phyloP scores from a whole-genome alignment of 2,329 filamentous ascomycete species.

The Davidsoniella eucalypti region DNA sequence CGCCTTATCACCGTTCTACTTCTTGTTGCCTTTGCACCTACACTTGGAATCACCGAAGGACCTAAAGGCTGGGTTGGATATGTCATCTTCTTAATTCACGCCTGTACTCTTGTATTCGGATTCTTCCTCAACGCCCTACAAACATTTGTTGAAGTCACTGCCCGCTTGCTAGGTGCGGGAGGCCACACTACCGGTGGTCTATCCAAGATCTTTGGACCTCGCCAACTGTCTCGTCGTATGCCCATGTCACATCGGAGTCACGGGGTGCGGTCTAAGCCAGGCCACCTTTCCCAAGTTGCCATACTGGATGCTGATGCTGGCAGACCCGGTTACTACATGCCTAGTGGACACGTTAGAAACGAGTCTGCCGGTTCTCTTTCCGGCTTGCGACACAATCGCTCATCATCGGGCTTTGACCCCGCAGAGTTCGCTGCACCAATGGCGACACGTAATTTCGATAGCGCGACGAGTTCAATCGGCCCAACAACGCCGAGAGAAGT shows the following conservation, averaged over 20 bases:
- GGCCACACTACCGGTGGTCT: constrained; percentile 69
- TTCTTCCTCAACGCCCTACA: constrained; percentile 88
- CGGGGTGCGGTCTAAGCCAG: constrained; percentile 49
- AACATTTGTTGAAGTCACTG: constrained; percentile 76
- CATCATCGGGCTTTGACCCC: constrained; percentile 38
- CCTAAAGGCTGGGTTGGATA: constrained; percentile 93
- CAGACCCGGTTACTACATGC: constrained; percentile 41
- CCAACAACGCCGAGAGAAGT: constrained; percentile 59
- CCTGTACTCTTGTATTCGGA: constrained; percentile 67
- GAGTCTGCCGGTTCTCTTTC: constrained; percentile 42
- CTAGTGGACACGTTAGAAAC: constrained; percentile 39
- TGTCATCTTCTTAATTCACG: constrained; percentile 73
- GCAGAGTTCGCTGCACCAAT: constrained; percentile 28
- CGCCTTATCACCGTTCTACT: constrained; percentile 61
- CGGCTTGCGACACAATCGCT: constrained; percentile 28
- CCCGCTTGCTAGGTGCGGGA: constrained; percentile 67
- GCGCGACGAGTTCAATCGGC: constrained; percentile 43
- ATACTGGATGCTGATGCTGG: constrained; percentile 59
- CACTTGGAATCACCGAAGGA: constrained; percentile 59
- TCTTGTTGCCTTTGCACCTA: constrained; percentile 71
- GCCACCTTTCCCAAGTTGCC: constrained; percentile 64
- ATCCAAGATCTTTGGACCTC: constrained; percentile 79
- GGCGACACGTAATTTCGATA: constrained; percentile 33
- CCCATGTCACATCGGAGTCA: constrained; percentile 34
- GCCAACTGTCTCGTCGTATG: constrained; percentile 63